Conservation (phyloP, 2,329 filamentous ascomycete species). For the Fusarium verrucosum region DNA sequence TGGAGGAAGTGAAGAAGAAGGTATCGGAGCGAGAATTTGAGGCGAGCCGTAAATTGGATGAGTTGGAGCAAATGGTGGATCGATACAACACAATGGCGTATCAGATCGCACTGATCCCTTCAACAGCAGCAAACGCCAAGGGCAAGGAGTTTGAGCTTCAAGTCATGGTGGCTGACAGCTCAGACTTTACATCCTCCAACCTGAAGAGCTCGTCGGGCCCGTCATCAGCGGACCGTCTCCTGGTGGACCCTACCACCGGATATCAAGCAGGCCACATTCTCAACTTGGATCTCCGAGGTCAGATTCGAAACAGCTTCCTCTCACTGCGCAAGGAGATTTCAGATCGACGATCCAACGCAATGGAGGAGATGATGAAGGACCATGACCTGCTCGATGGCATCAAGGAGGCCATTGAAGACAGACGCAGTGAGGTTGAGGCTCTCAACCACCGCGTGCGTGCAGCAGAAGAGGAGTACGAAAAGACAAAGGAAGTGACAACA, state of each 20-base stretch:
- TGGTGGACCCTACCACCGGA: conserved; percentile 83
- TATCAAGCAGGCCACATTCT: conserved; percentile 91
- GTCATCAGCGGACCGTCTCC: conserved; percentile 73
- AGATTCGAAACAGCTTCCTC: conserved; percentile 81
- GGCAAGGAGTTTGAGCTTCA: conserved; percentile 85
- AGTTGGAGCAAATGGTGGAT: conserved; percentile 89
- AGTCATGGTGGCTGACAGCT: conserved; percentile 80
- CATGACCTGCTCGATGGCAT: conserved; percentile 93
- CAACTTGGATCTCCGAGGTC: conserved; percentile 86
- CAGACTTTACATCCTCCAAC: conserved; percentile 77
- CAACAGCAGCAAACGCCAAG: conserved; percentile 84
- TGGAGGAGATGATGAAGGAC: conserved; percentile 93
- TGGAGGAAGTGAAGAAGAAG: conserved; percentile 86
- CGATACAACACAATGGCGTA: conserved; percentile 95
- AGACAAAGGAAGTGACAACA: conserved; percentile 84
- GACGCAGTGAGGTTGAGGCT: conserved; percentile 89
- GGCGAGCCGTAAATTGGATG: conserved; percentile 84
- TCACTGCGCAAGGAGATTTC: conserved; percentile 87
- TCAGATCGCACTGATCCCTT: conserved; percentile 88
- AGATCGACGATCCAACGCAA: conserved; percentile 81
- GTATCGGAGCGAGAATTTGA: conserved; percentile 89
- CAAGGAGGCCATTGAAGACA: conserved; percentile 97
- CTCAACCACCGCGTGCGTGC: conserved; percentile 87
- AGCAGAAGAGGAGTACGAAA: conserved; percentile 93
- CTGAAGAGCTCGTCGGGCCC: conserved; percentile 56